A percentile compares a stretch with the other conserved stretches of the same genome.
phyloP scores from a whole-genome alignment of 2,329 filamentous ascomycete species.

The Fusarium scirpi region DNA sequence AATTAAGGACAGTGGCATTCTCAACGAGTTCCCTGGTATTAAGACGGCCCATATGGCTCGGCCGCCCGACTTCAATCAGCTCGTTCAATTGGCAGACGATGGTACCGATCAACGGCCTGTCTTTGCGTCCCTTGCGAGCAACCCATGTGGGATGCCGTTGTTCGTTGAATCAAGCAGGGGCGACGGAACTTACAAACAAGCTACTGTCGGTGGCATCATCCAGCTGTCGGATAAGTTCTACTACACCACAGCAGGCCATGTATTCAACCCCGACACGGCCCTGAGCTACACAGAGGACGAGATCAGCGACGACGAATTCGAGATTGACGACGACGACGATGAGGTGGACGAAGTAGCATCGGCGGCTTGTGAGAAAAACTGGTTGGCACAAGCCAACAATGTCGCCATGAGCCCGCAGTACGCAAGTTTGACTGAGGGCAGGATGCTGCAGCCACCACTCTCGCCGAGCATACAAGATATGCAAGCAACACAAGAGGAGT shows the following conservation, averaged over 20 bases:
- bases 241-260: not conserved
- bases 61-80: not conserved
- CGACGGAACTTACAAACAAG: not conserved
- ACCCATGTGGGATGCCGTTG: not conserved
- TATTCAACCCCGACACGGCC: accelerated
- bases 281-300: not conserved
- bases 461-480: not conserved
- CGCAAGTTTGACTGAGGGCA: not conserved
- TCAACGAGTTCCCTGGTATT: not conserved
- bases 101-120: not conserved
- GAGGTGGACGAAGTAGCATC: not conserved
- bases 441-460: not conserved
- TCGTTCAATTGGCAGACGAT: not conserved
- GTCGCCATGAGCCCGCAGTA: not conserved
- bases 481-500: not conserved
- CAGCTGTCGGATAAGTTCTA: not conserved
- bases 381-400: not conserved
- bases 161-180: not conserved
- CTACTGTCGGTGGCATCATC: not conserved
- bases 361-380: not conserved
- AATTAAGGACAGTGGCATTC: not conserved
- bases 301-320: not conserved
- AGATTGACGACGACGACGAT: not conserved
- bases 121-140: not conserved
- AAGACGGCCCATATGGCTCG: not conserved